Evolutionary conservation across 2,329 filamentous ascomycete species (phyloP).

Genomic region (Colletotrichum tamarilloi): DNA sequence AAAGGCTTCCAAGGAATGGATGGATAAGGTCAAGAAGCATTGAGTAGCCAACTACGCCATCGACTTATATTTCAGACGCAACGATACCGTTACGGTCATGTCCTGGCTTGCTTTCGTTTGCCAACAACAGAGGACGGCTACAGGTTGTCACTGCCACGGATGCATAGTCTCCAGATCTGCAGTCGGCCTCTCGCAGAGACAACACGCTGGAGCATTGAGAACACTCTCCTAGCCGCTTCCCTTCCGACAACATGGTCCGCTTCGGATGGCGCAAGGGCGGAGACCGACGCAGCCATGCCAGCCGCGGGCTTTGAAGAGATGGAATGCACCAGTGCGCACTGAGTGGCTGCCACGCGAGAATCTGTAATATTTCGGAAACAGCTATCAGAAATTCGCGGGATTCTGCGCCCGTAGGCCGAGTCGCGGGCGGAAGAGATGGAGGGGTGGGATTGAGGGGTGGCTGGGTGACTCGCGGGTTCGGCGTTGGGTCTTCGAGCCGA

Average conservation of each 20-base stretch:
- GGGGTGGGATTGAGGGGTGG: not conserved
- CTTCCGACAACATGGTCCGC: not conserved
- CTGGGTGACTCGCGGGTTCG: slow-evolving; percentile 16
- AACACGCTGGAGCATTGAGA: not conserved
- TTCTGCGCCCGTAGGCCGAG: not conserved
- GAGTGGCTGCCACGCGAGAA: not conserved
- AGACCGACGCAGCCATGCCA: not conserved
- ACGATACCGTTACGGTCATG: not conserved
- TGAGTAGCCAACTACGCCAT: slow-evolving; percentile 38
- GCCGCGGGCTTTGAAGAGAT: not conserved
- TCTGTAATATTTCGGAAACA: not conserved
- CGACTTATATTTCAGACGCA: not conserved
- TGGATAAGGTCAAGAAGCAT: slow-evolving; percentile 63
- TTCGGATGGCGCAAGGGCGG: not conserved
- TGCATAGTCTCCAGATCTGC: not conserved
- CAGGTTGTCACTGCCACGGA: not conserved
- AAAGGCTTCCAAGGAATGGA: slow-evolving; percentile 77
- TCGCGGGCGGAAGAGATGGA: not conserved
- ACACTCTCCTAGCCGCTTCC: not conserved
- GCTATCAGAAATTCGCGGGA: not conserved
- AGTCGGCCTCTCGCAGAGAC: not conserved
- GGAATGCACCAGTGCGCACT: too few relatives aligned
- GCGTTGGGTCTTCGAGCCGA: slow-evolving; percentile 4
- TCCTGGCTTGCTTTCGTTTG: not conserved
- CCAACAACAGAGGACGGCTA: not conserved